Evolutionary conservation across 805 yeast species (phyloP).

Genomic region (Ogataea philodendri): DNA sequence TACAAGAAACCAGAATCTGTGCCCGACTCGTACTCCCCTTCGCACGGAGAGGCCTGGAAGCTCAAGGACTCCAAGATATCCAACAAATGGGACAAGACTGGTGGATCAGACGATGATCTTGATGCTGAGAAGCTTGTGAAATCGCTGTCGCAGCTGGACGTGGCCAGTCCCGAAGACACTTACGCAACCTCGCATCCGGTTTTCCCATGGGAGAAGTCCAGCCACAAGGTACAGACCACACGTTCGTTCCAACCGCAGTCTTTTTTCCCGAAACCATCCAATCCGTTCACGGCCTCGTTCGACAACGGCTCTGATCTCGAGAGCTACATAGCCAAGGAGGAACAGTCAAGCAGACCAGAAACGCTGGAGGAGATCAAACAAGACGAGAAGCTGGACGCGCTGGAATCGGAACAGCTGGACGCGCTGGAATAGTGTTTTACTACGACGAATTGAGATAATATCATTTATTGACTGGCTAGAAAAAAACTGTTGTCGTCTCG

Average conservation of each 20-base stretch:
- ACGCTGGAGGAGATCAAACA: conserved; percentile 6
- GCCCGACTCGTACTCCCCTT: conserved; percentile 22
- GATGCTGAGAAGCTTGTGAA: conserved; percentile 3
- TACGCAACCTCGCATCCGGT: conserved; percentile 32
- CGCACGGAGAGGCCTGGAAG: conserved; percentile 35
- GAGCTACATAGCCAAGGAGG: conserved; percentile 9
- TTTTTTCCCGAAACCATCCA: no score
- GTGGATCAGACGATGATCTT: not conserved
- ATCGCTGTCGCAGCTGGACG: conserved; percentile 2
- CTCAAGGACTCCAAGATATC: conserved; percentile 25
- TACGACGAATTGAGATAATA: no score
- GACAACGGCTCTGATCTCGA: conserved; percentile 17
- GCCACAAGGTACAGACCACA: conserved; percentile 10
- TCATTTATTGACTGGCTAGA: conserved; percentile 8
- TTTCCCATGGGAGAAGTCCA: conserved; percentile 38
- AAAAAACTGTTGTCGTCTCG: conserved; percentile 6
- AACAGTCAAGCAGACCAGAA: conserved; percentile 4
- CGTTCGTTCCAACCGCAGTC: conserved; percentile 23
- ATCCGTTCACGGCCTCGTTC: conserved; percentile 19
- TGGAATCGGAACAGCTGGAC: conserved; percentile 10
- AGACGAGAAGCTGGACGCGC: conserved; percentile 18
- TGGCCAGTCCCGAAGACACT: conserved; percentile 12
- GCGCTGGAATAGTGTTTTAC: conserved; percentile 1
- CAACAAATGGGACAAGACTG: conserved; percentile 23
- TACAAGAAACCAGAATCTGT: conserved; percentile 27